Base-by-base conservation (phyloP, 306 rosid genomes). In the Quercus mongolica region DNA sequence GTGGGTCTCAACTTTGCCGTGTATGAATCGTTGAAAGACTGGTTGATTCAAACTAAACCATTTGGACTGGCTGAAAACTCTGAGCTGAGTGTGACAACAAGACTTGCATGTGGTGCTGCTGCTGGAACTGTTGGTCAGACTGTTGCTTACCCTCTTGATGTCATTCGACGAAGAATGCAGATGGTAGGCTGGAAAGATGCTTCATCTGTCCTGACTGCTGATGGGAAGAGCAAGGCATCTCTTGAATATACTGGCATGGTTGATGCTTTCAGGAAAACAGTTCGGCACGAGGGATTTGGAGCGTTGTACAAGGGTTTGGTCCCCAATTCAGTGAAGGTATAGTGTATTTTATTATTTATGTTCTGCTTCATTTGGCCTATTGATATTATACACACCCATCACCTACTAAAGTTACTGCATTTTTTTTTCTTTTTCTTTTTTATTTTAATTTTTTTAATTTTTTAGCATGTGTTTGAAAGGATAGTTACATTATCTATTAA, bases 241-340 rank as follows among this genome's bases (percentile, higher is more conserved):
- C 23, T 84, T 14, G 79, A 84, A 74, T 84, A 87, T 65, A 76
- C 78, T 56, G 90, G 90, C 15, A 87, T 87, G 90, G 56, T 87
- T 74, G 90, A 87, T 58, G 84, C 90, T 19, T 87, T 87, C 74
- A 76, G 84, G 79, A 84, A 87, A 79, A 84, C 90, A 12, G 85
- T 87, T 46, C 85, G 78, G 71, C 86, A 84, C 0, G 90, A 87
- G 71, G 90, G 90, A 57, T 74, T 82, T 44, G 83, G 90, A 21
- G 90, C 90, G 1, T 81, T 87, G 38, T 87, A 87, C 84, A 87
- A 87, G 81, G 90, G 90, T 21, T 69, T 87, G 72, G 80, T 87
- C 61, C 90, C 90, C 61, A 87, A 87, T 62, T 84, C 93, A 15
- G 93, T 91, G 58, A 91, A 91, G 93, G 96, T 91, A 49, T 49